These are phyloP conservation scores for Parietaria judaica DNA, from an alignment of 306 rosid genomes.

Conservation along the genomic window DNA sequence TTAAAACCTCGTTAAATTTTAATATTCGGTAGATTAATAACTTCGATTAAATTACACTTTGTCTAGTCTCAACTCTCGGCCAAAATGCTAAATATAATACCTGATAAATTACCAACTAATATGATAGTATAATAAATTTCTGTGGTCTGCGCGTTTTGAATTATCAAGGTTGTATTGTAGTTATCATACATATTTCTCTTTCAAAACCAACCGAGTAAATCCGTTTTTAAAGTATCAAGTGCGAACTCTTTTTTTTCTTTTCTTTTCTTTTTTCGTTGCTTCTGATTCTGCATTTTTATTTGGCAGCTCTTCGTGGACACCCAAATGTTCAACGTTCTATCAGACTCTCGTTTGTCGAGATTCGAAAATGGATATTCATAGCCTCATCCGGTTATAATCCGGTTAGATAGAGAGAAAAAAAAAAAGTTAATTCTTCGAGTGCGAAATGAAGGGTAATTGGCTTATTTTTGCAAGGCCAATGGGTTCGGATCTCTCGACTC, in stretches of 20 bases:
- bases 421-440: background rate
- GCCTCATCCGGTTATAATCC: conserved; percentile 3
- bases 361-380: conserved; percentile 51
- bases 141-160: no score
- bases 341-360: conserved; percentile 71
- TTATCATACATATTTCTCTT: background rate
- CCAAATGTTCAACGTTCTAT: conserved; percentile 69
- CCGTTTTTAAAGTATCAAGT: background rate
- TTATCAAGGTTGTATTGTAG: background rate
- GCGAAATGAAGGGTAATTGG: conserved; percentile 9
- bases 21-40: no score
- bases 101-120: no score
- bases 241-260: no score
- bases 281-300: conserved; percentile 10
- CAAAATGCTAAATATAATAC: no score
- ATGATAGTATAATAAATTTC: no score
- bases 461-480: conserved; percentile 6
- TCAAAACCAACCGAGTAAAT: background rate
- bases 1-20: background rate
- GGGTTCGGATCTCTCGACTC: conserved; percentile 19
- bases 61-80: no score
- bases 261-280: conserved; percentile 4
- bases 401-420: background rate
- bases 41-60: no score
- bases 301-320: conserved; percentile 82